Evolutionary conservation across 2,329 filamentous ascomycete species (phyloP), one percentile per base, ranked within the genome.

Genomic region (Cytospora chrysosperma): DNA sequence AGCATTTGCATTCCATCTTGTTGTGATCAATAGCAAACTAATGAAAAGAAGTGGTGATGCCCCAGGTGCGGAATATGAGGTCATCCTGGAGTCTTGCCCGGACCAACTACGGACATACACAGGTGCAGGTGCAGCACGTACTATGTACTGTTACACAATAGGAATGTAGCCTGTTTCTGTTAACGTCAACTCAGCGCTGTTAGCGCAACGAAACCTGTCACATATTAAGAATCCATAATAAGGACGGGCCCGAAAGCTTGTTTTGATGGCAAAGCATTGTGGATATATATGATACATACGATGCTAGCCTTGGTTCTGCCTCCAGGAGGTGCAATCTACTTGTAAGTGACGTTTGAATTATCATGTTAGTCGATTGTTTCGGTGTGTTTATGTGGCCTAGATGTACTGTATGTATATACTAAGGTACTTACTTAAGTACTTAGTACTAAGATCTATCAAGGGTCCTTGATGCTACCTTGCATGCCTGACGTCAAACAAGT

Each of bases 61-160:
- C n/a, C n/a, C n/a, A 26, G 28, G 9, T 30, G n/a, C n/a, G n/a
- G 19, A 50, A 34, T 51, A 63, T 63, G 61, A 63, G 61, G 57
- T 63, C 61, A 63, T 63, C 2, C 55, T 28, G 8, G 37, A 60
- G 54, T 10, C 55, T 21, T 15, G 24, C 27, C 37, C 40, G 24
- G 37, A 57, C 37, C 6, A 40, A 40, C 37, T 40, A 40, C 37
- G 19, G 15, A 40, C 37, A 1, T 40, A 40, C 15, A 7, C 19
- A 40, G 19, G 37, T 40, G 4, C 32, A 15, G 12, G 32, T 34
- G 12, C 30, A 34, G 7, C 3, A 40, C 4, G n/a, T 40, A 19
- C 34, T 40, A 30, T 19, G 4, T 12, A 37, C 30, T 34, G 37
- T 40, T 40, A 40, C 37, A n/a, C n/a, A 15, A 34, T 10, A 15